Base-by-base conservation (phyloP, 306 rosid genomes). In the Prunus dulcis region DNA sequence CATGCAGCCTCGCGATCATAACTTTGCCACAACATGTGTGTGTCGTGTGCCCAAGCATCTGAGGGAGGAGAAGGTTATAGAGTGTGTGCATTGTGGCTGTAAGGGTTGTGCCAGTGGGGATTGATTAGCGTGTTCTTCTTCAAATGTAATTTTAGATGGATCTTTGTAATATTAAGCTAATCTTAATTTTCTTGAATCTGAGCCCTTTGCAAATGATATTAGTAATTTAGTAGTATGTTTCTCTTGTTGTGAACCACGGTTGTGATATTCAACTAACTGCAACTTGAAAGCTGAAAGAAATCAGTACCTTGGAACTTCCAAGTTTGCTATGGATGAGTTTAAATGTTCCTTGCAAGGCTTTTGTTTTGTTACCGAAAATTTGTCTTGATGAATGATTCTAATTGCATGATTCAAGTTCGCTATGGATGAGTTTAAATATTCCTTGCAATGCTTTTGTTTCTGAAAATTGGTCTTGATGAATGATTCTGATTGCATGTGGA, bases 91-190 rank as follows among this genome's bases (percentile, higher is more conserved):
- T 49, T 93, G 98, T 34, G 96, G 97, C 62, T 93, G 97, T 66
- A 73, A 61, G 88, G 98, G 98, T 9, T 93, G 98, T 71, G 98
- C 98, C n/a, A 93, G 97, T 11, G 97, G 97, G 64, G 98, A 89
- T 53, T 93, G 85, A 90, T 67, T 47, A 75, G 47, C 7, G 18
- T 38, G 18, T 72, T 63, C 61, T 49, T 72, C 46, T 30, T 68
- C 38, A 19, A 57, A n/a, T 60, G 72, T 60, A 51, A 27, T 50
- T 7, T 11, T 32, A 22, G 17, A 27, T 77, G 80, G n/a, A 53
- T 9, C 60, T n/a, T 14, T 56, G 68, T 80, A 11, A 51, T 60
- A 6, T 45, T 27, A 19, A 43, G 38, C 38, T 27, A 13, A 63
- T 41, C 32, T 51, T 63, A 34, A 51, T 41, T 18, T 10, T 9